Base-by-base conservation (phyloP, 1,284 basidiomycete genomes). In the Gymnopus androsaceus region DNA sequence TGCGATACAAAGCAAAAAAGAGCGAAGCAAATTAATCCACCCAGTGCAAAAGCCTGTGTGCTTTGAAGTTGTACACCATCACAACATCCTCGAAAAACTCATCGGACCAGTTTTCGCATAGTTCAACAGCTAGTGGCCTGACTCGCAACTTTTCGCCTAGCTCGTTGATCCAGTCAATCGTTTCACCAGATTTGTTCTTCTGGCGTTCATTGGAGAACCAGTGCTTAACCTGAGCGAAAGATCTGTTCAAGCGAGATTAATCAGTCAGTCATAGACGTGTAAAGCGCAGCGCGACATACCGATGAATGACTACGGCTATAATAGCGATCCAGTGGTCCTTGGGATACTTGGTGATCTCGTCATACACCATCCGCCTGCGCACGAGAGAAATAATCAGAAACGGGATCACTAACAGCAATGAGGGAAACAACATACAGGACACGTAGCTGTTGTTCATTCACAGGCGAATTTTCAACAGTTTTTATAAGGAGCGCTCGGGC, bases 151-250 rank as follows among this genome's bases (percentile, higher is more conserved):
- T 78, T 57, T 80, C 76, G 40, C 78, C 76, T 56, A 67, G 66
- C 56, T 71, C 75, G 55, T 63, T 75, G 65, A 69, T 71, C 59
- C 61, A 70, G 61, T 61, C 68, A 60, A 71, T 69, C 59, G 48
- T 46, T 19, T 54, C 55, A 3, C 55, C 55, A n/a, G 45, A 40
- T 42, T 60, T 60, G 23, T 60, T 60, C 33, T 81, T 80, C 64
- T 80, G 82, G 37, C 81, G 74, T 65, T 81, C 75, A 66, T 83
- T 83, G 9, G 79, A 80, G 59, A 83, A 84, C 81, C 82, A 84
- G 61, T 82, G 82, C 66, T 81, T 82, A 52, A 84, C 76, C 67
- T 83, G 81, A 59, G 76, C 76, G 59, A 78, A 78, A 42, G 81
- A 75, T 60, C 82, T 83, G 61, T 41, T 28, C 54, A 49, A 51